Base-by-base conservation (phyloP, 768 basidiomycete species). In the Mycena pura region DNA sequence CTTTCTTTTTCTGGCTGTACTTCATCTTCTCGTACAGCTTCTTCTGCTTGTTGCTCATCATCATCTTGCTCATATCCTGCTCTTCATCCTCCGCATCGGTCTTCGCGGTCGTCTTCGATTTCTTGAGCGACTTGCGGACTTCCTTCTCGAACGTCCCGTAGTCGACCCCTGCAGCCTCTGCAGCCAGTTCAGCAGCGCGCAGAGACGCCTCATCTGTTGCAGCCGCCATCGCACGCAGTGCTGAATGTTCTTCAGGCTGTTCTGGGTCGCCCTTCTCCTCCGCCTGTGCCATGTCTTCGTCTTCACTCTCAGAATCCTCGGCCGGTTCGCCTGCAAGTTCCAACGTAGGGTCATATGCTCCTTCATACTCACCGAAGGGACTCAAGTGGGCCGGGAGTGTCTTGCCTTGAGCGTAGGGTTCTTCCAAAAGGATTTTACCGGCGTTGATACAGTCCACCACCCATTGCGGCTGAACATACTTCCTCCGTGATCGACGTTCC, bases 391-490 rank as follows among this genome's bases (percentile, higher is more conserved):
- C 95, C 3, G 97, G 97, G 29, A 98, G 84, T 2, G 85, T 84
- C 64, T 86, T 85, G 3, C 95, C 97, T 70, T 95, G 95, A 22
- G 80, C 82, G 72, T 99, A 99, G 25, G 84, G 82, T 61, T 92
- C 95, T 68, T 95, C 92, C 1, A 93, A 83, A 27, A 98, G 82
- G 59, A 96, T 83, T 73, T 85, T 92, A 10, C 89, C 88, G 8
- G 87, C 84, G 73, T 99, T 99, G 72, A 97, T 88, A 73, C 92
- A 97, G 73, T 99, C 97, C 32, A 94, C 93, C 29, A 97, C 84
- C 97, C 97, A 99, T 74, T 99, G 96, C 11, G 97, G 97, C 74
- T 99, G 97, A 17, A 99, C 84, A 73, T 91, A 93, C 71, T 92
- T 94, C 69, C 95, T 84, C 72, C 86, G 85, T 41, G 82, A 76